Base-by-base conservation (phyloP, 306 rosid species). In the Cercis canadensis region DNA sequence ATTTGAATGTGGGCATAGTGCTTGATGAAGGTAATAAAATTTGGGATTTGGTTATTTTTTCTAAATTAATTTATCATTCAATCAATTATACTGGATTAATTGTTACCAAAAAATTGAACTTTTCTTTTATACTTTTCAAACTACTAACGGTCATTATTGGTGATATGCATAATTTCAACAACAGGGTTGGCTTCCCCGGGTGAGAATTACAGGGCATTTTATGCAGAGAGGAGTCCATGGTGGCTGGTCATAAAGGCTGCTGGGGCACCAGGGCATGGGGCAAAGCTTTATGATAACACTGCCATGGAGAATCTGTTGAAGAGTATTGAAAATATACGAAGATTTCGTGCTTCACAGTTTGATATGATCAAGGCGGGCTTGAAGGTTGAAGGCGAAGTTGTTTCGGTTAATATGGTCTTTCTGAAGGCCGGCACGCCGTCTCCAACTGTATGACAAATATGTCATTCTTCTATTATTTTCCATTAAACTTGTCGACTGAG, bases 191-290 rank as follows among this genome's bases (percentile, higher is more conserved):
- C 98, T 39, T 94, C 97, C 2, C 85, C 88, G 4, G 61, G 62
- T 55, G 90, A 78, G 67, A 56, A 84, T 15, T 94, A 90, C 76
- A 82, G 89, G 86, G 85, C 69, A 1, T 90, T 88, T 65, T 90
- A 87, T 72, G 95, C 88, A 0, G 98, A 94, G 87, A 87, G 90
- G 87, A 61, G 85, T 16, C 94, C 97, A 0, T 84, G 89, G 97
- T 94, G 98, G 98, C 9, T 89, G 81, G 85, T 81, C 64, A 94
- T 94, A 55, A 94, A 89, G 86, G 92, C 95, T 6, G 69, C 83
- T 29, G 97, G 97, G 29, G 90, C 89, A 12, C 98, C 97, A 0
- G 98, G 98, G 2, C 98, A 94, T 75, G 98, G 98, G 34, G 87
- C 98, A 10, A 90, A 86, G 88, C 96, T 94, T 34, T 94, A 87